Percentiles rank a stretch among this genome's conserved stretches.
phyloP scores from a whole-genome alignment of 176 grass and related monocot species.

The Lolium perenne region DNA sequence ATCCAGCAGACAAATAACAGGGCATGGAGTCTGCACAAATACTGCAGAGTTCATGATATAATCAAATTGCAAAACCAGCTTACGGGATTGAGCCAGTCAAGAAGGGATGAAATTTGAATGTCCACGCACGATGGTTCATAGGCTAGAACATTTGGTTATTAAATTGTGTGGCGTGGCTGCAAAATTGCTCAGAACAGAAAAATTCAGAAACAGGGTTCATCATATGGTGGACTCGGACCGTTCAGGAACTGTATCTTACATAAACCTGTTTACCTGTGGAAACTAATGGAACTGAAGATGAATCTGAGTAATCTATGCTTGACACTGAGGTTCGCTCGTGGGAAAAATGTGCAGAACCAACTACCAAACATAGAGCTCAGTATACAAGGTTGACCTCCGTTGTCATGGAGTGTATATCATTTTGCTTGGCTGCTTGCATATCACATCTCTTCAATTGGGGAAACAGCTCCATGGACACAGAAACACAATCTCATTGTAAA shows the following conservation, averaged over 20 bases:
- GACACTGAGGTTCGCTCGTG: too few species aligned
- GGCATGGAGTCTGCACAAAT: neutral
- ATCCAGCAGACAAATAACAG: neutral
- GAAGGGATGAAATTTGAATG: neutral
- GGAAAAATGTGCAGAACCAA: neutral
- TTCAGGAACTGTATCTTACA: neutral
- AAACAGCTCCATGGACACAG: neutral
- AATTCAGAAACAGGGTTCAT: neutral
- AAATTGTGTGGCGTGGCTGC: neutral
- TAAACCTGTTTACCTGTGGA: neutral
- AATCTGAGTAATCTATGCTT: too few species aligned
- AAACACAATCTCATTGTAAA: constrained; percentile 24
- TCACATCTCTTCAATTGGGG: neutral
- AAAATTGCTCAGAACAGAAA: neutral
- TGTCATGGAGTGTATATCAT: too few species aligned
- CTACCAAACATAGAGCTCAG: neutral
- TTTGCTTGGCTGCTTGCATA: neutral
- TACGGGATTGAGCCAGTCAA: neutral
- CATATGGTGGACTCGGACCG: neutral
- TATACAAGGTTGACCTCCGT: neutral
- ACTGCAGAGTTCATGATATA: neutral
- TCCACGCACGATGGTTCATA: neutral
- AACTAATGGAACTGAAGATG: too few species aligned
- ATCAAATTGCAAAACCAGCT: neutral
- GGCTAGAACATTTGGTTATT: neutral